A percentile compares a stretch with the other conserved stretches of the same genome.
phyloP scores from a whole-genome alignment of 306 rosid species.

The Malus sylvestris region DNA sequence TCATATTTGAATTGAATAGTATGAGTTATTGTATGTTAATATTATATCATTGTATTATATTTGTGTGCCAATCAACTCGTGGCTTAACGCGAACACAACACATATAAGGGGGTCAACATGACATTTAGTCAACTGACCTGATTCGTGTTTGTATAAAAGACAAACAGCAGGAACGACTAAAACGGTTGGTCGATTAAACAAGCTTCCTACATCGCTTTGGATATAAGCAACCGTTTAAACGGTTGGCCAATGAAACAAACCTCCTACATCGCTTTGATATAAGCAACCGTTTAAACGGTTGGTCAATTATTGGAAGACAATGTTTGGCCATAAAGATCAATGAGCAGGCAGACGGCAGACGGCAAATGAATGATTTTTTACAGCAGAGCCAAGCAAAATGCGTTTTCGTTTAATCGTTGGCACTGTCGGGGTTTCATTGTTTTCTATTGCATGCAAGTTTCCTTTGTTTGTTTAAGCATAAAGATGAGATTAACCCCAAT shows the following conservation, averaged over 20 bases:
- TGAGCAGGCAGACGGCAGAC: neutral
- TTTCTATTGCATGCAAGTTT: neutral
- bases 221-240: neutral
- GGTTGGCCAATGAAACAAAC: too few species aligned
- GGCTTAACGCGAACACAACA: too few species aligned
- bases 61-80: too few species aligned
- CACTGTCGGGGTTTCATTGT: neutral
- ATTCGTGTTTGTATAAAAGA: neutral
- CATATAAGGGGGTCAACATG: too few species aligned
- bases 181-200: neutral
- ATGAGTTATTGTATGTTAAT: too few species aligned
- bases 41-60: too few species aligned
- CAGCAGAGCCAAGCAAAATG: neutral
- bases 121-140: too few species aligned
- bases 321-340: too few species aligned
- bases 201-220: neutral
- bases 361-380: too few species aligned
- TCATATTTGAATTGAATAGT: too few species aligned
- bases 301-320: too few species aligned
- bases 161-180: neutral
- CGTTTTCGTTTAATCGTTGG: neutral
- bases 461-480: neutral
- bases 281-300: neutral
- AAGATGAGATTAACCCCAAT: neutral
- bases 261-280: neutral